Percentiles rank a stretch among this genome's conserved stretches.
phyloP scores from a whole-genome alignment of 1,284 basidiomycete species.

The Meira nashicola region DNA sequence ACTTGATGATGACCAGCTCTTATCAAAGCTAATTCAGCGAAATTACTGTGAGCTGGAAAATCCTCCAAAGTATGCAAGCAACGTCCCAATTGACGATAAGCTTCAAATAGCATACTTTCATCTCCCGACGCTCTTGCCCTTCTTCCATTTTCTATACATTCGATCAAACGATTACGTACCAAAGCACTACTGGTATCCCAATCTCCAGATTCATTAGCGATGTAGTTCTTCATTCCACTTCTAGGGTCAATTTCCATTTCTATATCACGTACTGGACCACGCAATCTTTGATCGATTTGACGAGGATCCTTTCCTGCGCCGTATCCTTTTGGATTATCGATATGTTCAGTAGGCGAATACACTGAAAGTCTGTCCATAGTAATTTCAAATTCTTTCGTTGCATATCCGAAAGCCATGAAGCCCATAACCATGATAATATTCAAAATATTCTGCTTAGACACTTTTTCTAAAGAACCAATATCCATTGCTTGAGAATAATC shows the following conservation, averaged over 20 bases:
- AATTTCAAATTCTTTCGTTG: slow-evolving; percentile 73
- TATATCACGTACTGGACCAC: slow-evolving; percentile 69
- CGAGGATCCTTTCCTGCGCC: slow-evolving; percentile 75
- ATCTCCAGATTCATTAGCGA: slow-evolving; percentile 67
- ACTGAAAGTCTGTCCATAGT: slow-evolving; percentile 74
- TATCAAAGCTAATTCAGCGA: slow-evolving; percentile 60
- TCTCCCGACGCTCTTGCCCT: slow-evolving; percentile 61
- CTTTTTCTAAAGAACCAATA: slow-evolving; percentile 62
- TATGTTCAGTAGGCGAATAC: slow-evolving; percentile 13
- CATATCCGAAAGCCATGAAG: slow-evolving; percentile 58
- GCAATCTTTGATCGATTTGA: slow-evolving; percentile 69
- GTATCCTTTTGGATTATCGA: slow-evolving; percentile 52
- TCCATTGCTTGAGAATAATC: slow-evolving; percentile 45
- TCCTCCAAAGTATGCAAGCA: slow-evolving; percentile 74
- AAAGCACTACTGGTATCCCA: slow-evolving; percentile 88
- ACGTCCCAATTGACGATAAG: slow-evolving; percentile 43
- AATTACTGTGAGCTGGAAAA: slow-evolving; percentile 72
- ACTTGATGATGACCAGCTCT: slow-evolving; percentile 70
- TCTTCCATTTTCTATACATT: slow-evolving; percentile 62
- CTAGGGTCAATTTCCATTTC: slow-evolving; percentile 80
- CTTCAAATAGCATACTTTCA: slow-evolving; percentile 68
- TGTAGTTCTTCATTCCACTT: slow-evolving; percentile 94
- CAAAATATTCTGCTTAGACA: slow-evolving; percentile 66
- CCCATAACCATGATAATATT: slow-evolving; percentile 69
- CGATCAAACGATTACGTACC: slow-evolving; percentile 70